These are phyloP conservation scores for Carnegiea gigantea DNA, from an alignment of 179 eudicot species.

Conservation along the genomic window DNA sequence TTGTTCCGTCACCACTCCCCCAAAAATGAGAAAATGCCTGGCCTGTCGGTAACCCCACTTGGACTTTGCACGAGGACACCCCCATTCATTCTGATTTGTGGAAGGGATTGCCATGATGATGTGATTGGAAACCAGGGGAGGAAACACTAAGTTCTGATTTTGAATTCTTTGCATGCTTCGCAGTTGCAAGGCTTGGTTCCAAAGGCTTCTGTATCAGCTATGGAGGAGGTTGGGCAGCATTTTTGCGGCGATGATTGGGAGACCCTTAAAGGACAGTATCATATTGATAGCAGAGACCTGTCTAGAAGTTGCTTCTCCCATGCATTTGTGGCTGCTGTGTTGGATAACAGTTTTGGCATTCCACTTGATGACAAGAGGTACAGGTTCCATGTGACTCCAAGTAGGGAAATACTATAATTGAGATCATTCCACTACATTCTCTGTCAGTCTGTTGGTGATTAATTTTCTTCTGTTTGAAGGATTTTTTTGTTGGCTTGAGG, in stretches of 20 bases:
- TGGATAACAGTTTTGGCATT: background rate
- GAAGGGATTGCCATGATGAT: background rate
- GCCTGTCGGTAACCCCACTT: no score
- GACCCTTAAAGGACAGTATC: background rate
- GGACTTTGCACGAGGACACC: no score
- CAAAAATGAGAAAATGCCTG: no score
- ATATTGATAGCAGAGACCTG: background rate
- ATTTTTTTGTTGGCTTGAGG: background rate
- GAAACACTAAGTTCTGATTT: no score
- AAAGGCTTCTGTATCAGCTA: background rate
- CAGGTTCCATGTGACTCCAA: background rate
- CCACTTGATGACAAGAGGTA: constrained; percentile 1
- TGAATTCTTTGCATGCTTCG: background rate
- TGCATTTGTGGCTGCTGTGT: background rate
- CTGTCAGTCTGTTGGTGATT: background rate
- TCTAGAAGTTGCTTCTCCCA: background rate
- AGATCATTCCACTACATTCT: background rate
- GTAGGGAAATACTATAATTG: background rate
- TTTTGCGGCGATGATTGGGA: background rate
- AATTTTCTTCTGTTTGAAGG: background rate
- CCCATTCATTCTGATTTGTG: no score
- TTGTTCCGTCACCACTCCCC: no score
- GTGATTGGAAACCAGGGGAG: background rate
- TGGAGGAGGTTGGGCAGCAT: background rate
- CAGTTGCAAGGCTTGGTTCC: background rate